Conservation (phyloP, 768 basidiomycete species). For the Lactifluus echinatus region DNA sequence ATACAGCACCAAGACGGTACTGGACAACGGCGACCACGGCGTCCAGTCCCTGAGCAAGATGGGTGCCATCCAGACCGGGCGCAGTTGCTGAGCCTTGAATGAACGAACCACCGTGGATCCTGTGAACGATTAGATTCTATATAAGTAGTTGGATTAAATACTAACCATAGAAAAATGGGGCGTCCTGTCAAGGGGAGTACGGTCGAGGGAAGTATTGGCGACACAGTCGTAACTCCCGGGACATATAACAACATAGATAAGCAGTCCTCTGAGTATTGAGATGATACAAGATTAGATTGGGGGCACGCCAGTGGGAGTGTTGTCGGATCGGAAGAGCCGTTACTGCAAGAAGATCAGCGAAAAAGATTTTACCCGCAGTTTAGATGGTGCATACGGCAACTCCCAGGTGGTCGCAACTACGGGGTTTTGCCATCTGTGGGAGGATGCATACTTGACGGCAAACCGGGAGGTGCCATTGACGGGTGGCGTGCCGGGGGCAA, state of each 20-base stretch:
- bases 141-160: conserved; percentile 2
- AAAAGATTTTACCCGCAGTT: background rate
- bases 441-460: conserved; percentile 58
- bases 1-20: conserved; percentile 72
- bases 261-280: conserved; percentile 66
- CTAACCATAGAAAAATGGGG: conserved; percentile 56
- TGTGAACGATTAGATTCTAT: conserved; percentile 23
- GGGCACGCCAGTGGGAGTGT: conserved; percentile 64
- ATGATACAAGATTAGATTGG: conserved; percentile 44
- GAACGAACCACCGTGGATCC: conserved; percentile 87
- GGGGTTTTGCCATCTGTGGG: conserved; percentile 53
- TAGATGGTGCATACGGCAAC: conserved; percentile 45
- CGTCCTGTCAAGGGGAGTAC: too few relatives aligned
- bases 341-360: conserved; percentile 29
- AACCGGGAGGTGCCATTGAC: conserved; percentile 46
- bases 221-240: conserved; percentile 34
- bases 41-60: conserved; percentile 57
- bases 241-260: conserved; percentile 71
- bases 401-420: conserved; percentile 46
- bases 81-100: conserved; percentile 58
- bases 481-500: conserved; percentile 44
- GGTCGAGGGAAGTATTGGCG: too few relatives aligned
- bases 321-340: conserved; percentile 41
- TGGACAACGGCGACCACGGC: conserved; percentile 79
- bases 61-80: conserved; percentile 70